Base-by-base conservation (phyloP, 768 basidiomycete species). In the Brasilioporus rufonigricans region DNA sequence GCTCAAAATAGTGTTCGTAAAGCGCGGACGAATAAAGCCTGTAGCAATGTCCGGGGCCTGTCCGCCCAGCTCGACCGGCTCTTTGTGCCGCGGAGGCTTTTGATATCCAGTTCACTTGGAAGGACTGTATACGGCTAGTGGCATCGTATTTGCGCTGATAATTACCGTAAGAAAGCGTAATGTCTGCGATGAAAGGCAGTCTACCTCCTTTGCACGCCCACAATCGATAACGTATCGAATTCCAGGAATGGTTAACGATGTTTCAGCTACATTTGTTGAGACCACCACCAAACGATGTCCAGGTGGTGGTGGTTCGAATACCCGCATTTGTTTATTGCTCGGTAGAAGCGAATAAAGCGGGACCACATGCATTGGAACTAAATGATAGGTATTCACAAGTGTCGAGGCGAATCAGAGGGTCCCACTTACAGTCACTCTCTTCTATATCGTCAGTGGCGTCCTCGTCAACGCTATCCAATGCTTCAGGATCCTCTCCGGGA, bases 191-290 rank as follows among this genome's bases (percentile, higher is more conserved):
- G 32, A 35, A 48, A 35, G 55, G 36, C 16, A 29, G 50, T 65
- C 36, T 61, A 91, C 92, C 79, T 98, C 93, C 73, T 99, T 98
- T 5, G 91, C 93, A 60, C 95, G 81, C 5, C 96, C 96, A 63
- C 89, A 89, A 67, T 99, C 96, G 27, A 99, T 85, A n/a, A 99
- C 96, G 71, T 99, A 99, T 16, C 91, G 89, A 63, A 99, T 95
- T 7, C 91, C 91, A 24, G 96, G 96, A 55, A 99, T 99, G 0
- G 96, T 98, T 31, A 98, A 76, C 8, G 96, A 97, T 0, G 96
- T 98, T 69, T 98, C 96, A 1, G 96, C 96, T 26, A 98, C 89
- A 67, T 98, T 98, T 2, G 96, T 98, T 2, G 96, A 85, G 6
- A 99, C 87, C 16, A 98, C 93, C 14, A 98, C 94, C 4, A 99